Percentiles rank a stretch among this genome's conserved stretches.
Evolutionary conservation across 176 grass and related monocot genomes (phyloP).

Genomic region (Oryza brachyantha): DNA sequence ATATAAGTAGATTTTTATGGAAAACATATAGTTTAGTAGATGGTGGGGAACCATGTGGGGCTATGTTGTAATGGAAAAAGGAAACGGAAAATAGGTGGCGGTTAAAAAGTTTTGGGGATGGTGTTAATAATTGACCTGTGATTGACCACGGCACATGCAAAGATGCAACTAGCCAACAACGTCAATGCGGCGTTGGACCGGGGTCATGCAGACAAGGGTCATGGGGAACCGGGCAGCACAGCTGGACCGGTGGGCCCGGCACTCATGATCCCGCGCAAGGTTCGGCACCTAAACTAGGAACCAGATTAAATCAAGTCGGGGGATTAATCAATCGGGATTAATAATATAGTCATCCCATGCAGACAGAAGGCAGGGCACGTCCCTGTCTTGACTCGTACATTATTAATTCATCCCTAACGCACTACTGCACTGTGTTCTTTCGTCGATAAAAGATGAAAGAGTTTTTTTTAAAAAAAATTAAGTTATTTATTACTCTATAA

Average conservation of each 20-base stretch:
- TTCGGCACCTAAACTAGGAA: neutral
- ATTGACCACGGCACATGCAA: neutral
- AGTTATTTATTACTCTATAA: too few relatives aligned
- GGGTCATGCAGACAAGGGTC: neutral
- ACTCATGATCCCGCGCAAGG: constrained; percentile 12
- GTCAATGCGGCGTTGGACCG: constrained; percentile 30
- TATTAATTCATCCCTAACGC: neutral
- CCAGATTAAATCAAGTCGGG: too few relatives aligned
- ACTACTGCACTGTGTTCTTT: too few relatives aligned
- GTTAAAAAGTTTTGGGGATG: neutral
- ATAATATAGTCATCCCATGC: neutral
- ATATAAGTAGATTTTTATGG: too few relatives aligned
- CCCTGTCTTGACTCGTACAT: neutral
- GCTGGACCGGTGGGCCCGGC: neutral
- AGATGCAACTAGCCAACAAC: neutral
- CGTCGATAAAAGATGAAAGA: too few relatives aligned
- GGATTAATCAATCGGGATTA: neutral
- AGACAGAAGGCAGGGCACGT: neutral
- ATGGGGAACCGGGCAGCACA: neutral
- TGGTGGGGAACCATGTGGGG: too few relatives aligned
- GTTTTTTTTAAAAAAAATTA: too few relatives aligned
- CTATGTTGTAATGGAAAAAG: too few relatives aligned
- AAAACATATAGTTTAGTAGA: too few relatives aligned
- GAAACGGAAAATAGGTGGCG: too few relatives aligned
- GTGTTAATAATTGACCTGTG: neutral